These are phyloP conservation scores for Saccharomycopsis guyanensis DNA, from an alignment of 805 yeast genomes.

Conservation along the genomic window DNA sequence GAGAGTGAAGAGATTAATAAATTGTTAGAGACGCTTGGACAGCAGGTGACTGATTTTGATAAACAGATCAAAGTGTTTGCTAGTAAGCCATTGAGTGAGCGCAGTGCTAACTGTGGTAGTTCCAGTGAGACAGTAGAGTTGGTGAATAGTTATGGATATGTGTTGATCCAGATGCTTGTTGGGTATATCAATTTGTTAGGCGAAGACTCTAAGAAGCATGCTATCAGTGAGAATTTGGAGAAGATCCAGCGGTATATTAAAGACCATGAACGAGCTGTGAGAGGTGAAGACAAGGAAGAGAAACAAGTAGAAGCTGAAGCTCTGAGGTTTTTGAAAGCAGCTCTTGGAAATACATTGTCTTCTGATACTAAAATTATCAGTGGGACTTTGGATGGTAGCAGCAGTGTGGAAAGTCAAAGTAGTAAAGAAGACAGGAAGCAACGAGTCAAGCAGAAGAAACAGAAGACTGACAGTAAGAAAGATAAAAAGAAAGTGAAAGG, in stretches of 20 bases:
- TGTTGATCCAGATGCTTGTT: slow-evolving; percentile 1
- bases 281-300: neutral
- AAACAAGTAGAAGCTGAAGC: neutral
- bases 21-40: neutral
- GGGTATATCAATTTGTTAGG: slow-evolving; percentile 11
- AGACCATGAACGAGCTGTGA: neutral
- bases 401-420: neutral
- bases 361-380: slow-evolving; percentile 6
- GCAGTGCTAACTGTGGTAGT: slow-evolving; percentile 3
- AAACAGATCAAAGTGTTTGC: slow-evolving; percentile 1
- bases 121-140: slow-evolving; percentile 8
- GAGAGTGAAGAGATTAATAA: neutral
- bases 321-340: slow-evolving; percentile 6
- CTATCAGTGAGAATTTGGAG: slow-evolving; percentile 2
- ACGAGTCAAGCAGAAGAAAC: neutral
- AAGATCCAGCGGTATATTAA: slow-evolving; percentile 5
- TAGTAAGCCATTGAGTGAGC: slow-evolving; percentile 12
- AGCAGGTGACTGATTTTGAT: neutral
- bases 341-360: slow-evolving; percentile 7
- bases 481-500: neutral
- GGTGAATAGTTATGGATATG: slow-evolving; percentile 7
- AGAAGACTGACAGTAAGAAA: neutral
- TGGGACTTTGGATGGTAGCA: neutral
- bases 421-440: neutral
- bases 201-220: slow-evolving; percentile 3